Conservation (phyloP, 495 filamentous ascomycete species). For the Rostrohypoxylon terebratum region DNA sequence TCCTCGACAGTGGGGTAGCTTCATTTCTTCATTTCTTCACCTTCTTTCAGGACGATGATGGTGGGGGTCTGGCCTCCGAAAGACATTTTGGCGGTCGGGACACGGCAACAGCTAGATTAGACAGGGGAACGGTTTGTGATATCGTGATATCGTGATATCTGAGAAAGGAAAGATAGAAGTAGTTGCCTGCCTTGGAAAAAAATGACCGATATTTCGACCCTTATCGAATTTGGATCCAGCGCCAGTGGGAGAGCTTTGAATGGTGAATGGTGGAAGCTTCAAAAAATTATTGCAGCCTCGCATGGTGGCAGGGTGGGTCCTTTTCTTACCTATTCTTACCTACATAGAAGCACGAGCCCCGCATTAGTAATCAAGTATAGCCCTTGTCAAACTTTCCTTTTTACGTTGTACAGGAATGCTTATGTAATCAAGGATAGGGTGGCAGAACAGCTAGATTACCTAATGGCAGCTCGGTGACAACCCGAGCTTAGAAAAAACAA, state of each 20-base stretch:
- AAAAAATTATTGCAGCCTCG: conserved; percentile 47
- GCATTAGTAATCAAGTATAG: conserved; percentile 14
- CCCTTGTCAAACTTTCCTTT: neutral
- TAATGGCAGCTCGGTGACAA: too few relatives aligned
- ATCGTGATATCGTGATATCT: neutral
- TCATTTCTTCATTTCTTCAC: conserved; percentile 66
- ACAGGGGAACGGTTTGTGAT: neutral
- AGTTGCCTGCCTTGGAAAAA: conserved; percentile 23
- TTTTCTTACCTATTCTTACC: too few relatives aligned
- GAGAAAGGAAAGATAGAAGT: neutral
- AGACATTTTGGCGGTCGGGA: conserved; percentile 71
- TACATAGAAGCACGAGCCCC: conserved; percentile 20
- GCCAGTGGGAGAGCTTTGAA: conserved; percentile 24
- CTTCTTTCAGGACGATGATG: conserved; percentile 98
- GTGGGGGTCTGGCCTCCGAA: conserved; percentile 99
- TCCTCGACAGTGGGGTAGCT: conserved; percentile 38
- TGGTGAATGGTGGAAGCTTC: conserved; percentile 35
- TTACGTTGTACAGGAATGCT: neutral
- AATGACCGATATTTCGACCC: conserved; percentile 12
- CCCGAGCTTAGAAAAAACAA: too few relatives aligned
- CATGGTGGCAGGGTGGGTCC: conserved; percentile 28
- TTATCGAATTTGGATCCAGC: conserved; percentile 23
- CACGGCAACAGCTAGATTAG: neutral
- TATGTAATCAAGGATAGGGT: too few relatives aligned
- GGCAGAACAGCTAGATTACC: too few relatives aligned